phyloP scores from a whole-genome alignment of 2,329 filamentous ascomycete species.

The Trichoderma afroharzianum region DNA sequence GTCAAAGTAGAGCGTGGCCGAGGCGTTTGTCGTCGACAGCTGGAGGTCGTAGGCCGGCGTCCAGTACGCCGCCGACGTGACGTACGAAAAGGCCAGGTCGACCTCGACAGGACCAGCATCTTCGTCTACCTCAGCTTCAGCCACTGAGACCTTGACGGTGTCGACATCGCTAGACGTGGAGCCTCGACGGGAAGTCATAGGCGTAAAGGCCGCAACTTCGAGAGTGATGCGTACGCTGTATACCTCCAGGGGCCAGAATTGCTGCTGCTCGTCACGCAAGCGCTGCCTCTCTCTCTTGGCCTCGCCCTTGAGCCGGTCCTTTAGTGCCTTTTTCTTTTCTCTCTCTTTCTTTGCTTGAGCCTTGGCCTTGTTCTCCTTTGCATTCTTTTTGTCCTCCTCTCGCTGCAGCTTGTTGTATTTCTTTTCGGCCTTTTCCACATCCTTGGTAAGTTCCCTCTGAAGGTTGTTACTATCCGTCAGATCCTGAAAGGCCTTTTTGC shows the following conservation, averaged over 20 bases:
- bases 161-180: constrained; percentile 52
- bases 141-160: constrained; percentile 33
- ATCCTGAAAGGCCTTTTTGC: constrained; percentile 41
- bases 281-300: constrained; percentile 41
- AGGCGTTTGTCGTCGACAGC: constrained; percentile 53
- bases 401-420: constrained; percentile 32
- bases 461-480: constrained; percentile 32
- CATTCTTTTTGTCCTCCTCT: constrained; percentile 27
- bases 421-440: constrained; percentile 32
- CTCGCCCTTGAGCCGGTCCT: constrained; percentile 36
- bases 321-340: constrained; percentile 34
- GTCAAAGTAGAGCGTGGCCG: constrained; percentile 56
- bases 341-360: constrained; percentile 36
- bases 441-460: constrained; percentile 32
- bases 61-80: constrained; percentile 57
- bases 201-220: constrained; percentile 41
- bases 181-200: constrained; percentile 44
- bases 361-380: constrained; percentile 29
- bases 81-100: constrained; percentile 55
- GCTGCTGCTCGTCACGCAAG: constrained; percentile 40
- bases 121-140: constrained; percentile 13
- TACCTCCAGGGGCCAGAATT: constrained; percentile 47
- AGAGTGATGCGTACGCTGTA: constrained; percentile 48
- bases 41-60: constrained; percentile 59
- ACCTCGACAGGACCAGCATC: constrained; percentile 28